A percentile compares a stretch with the other conserved stretches of the same genome.
Evolutionary conservation across 2,329 filamentous ascomycete genomes (phyloP).

Genomic region (Fusarium begoniae): DNA sequence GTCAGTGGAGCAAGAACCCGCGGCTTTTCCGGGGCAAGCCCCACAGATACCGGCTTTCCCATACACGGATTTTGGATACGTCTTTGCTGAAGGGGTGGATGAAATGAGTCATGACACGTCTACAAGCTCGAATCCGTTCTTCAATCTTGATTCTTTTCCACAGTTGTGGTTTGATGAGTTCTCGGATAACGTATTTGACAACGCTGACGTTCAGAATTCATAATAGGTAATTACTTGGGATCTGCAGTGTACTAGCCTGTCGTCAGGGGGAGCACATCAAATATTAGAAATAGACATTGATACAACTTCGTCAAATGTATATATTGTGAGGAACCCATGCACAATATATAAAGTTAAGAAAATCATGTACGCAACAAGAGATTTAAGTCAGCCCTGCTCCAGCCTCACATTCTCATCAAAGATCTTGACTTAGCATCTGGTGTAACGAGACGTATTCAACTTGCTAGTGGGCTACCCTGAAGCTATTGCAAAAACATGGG

Average conservation of each 20-base stretch:
- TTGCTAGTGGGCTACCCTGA: not conserved
- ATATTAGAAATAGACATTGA: accelerated
- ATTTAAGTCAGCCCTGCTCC: no score
- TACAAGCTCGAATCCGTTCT: not conserved
- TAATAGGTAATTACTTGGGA: accelerated
- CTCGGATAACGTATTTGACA: not conserved
- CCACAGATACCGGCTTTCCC: not conserved
- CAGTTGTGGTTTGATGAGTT: not conserved
- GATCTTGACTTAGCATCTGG: not conserved
- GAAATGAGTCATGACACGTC: not conserved
- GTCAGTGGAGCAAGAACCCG: no score
- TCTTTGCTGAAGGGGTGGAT: not conserved
- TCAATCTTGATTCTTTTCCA: not conserved
- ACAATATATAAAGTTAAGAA: accelerated
- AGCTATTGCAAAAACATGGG: not conserved
- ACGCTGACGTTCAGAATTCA: accelerated
- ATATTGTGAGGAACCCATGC: not conserved
- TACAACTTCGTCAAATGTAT: accelerated
- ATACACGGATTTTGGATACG: not conserved
- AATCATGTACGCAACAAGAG: accelerated
- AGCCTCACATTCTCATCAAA: not conserved
- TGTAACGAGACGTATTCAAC: not conserved
- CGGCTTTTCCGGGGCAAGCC: not conserved
- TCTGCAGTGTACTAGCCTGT: accelerated
- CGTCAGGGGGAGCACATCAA: not conserved